phyloP scores from a whole-genome alignment of 208 protist species.

The Lotmaria passim region DNA sequence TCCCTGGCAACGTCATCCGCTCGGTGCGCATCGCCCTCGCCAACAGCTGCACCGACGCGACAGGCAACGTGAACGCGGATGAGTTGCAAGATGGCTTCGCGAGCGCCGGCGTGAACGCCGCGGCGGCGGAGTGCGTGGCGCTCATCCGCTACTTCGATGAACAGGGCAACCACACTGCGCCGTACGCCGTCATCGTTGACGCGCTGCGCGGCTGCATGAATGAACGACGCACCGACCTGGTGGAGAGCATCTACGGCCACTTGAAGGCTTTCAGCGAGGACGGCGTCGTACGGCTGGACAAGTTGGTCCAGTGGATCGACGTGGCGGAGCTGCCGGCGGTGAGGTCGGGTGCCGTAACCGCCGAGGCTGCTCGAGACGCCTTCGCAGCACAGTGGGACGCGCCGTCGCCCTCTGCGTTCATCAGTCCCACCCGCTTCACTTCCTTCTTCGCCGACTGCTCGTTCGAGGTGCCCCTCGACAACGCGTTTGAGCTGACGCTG shows the following conservation, averaged over 20 bases:
- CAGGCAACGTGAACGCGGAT: constrained; percentile 57
- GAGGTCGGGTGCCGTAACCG: constrained; percentile 38
- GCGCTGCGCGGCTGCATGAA: constrained; percentile 75
- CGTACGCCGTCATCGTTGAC: constrained; percentile 52
- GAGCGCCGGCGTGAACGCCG: constrained; percentile 41
- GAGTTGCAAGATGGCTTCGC: constrained; percentile 73
- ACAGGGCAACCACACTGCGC: constrained; percentile 42
- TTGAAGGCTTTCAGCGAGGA: constrained; percentile 60
- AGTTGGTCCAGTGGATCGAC: constrained; percentile 74
- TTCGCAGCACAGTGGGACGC: constrained; percentile 79
- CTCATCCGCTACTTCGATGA: constrained; percentile 77
- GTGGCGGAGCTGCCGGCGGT: constrained; percentile 56
- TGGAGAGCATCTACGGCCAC: constrained; percentile 70
- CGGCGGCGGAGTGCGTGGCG: constrained; percentile 65
- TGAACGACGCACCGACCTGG: constrained; percentile 64
- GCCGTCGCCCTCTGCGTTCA: constrained; percentile 32
- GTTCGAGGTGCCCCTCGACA: constrained; percentile 78
- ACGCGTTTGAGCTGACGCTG: constrained; percentile 85
- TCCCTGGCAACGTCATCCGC: constrained; percentile 79
- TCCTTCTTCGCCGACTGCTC: constrained; percentile 79
- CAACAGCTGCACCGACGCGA: constrained; percentile 29
- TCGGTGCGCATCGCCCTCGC: constrained; percentile 54
- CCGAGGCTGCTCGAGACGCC: constrained; percentile 46
- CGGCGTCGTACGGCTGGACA: constrained; percentile 41
- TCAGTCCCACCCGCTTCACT: constrained; percentile 61